phyloP scores from a whole-genome alignment of 208 protist genomes.

The Porcisia deanei region DNA sequence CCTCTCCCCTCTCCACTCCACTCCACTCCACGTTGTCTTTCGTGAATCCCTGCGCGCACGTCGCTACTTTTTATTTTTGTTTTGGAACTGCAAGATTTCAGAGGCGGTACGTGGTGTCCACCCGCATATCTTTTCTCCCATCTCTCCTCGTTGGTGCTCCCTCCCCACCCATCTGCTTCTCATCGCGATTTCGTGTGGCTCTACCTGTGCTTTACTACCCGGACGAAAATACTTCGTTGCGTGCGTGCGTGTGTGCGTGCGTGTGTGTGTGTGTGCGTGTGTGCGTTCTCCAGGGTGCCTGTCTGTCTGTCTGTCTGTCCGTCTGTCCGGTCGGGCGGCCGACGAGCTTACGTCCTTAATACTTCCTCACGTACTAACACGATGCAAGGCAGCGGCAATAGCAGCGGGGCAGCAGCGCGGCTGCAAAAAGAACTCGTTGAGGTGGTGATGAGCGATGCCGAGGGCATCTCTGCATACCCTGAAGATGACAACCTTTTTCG shows the following conservation, averaged over 20 bases:
- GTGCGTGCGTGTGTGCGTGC: background rate
- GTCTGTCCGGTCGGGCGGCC: no score
- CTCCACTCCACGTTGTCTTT: background rate
- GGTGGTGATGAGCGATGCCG: constrained; percentile 87
- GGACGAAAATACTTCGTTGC: background rate
- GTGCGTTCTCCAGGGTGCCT: background rate
- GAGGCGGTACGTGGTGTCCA: background rate
- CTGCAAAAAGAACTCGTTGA: constrained; percentile 95
- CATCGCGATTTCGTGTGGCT: no score
- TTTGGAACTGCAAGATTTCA: background rate
- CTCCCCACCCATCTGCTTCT: no score
- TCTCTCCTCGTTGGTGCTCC: no score
- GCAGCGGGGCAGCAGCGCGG: constrained; percentile 66
- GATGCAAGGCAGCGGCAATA: constrained; percentile 20
- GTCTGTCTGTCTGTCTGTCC: background rate
- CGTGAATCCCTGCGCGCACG: background rate
- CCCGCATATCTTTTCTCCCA: no score
- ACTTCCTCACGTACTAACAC: constrained; percentile 1
- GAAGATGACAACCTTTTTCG: constrained; percentile 93
- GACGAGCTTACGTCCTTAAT: background rate
- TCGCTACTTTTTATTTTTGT: background rate
- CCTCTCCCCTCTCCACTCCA: background rate
- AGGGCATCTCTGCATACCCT: constrained; percentile 95
- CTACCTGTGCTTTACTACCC: background rate
- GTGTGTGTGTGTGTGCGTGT: background rate